Evolutionary conservation across 495 filamentous ascomycete species (phyloP).

Genomic region (Aspergillus diversus): DNA sequence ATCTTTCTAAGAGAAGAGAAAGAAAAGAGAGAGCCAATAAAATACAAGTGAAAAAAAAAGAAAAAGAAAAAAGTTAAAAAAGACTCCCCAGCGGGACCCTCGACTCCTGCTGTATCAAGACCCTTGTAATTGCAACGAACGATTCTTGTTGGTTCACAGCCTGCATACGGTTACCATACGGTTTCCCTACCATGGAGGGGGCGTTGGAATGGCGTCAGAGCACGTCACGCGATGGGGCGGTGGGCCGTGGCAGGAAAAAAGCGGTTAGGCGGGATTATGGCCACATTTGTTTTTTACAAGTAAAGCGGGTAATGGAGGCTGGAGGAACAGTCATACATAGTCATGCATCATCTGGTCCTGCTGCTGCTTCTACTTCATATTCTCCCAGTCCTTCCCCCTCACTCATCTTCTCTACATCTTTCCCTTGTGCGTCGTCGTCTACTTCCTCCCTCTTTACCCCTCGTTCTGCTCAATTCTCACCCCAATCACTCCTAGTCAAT

Average conservation of each 20-base stretch:
- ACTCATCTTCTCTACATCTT: not conserved
- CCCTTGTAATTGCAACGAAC: conserved; percentile 26
- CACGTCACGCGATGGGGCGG: conserved; percentile 45
- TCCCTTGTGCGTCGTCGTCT: not conserved
- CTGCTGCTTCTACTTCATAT: conserved; percentile 29
- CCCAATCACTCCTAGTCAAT: conserved; percentile 3
- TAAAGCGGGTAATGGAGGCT: conserved; percentile 5
- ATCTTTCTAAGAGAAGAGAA: not conserved
- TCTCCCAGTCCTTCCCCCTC: conserved; percentile 10
- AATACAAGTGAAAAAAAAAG: not conserved
- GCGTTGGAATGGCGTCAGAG: conserved; percentile 39
- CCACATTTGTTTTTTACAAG: conserved; percentile 21
- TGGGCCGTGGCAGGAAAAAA: conserved; percentile 48
- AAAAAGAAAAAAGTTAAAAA: conserved; percentile 18
- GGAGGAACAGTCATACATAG: conserved; percentile 15
- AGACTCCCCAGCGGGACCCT: conserved; percentile 3
- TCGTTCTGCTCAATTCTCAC: not conserved
- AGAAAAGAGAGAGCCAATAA: conserved; percentile 3
- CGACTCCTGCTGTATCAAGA: conserved; percentile 1
- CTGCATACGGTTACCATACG: conserved; percentile 28
- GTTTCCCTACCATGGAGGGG: conserved; percentile 26
- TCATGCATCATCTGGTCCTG: conserved; percentile 46
- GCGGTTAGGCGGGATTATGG: conserved; percentile 31
- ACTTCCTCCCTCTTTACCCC: conserved; percentile 5
- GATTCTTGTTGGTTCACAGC: conserved; percentile 29